A percentile compares a stretch with the other conserved stretches of the same genome.
These are phyloP conservation scores for Euphorbia corollata DNA, from an alignment of 441 rosid genomes.

Conservation along the genomic window DNA sequence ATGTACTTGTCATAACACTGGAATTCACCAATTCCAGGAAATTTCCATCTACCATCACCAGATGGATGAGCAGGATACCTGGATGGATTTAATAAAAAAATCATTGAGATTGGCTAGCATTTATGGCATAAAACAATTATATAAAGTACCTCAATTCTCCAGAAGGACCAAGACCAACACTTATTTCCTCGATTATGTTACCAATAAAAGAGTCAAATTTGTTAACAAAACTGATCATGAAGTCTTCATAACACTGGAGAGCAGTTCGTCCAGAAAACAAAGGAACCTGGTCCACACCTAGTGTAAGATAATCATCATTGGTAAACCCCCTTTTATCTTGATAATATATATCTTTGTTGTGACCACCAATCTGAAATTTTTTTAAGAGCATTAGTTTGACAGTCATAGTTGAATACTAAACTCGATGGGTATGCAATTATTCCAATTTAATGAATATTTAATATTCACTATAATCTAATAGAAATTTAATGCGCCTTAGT, in stretches of 20 bases:
- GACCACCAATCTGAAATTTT: conserved; percentile 43
- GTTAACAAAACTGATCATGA: conserved; percentile 48
- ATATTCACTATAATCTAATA: not conserved
- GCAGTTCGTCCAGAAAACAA: conserved; percentile 43
- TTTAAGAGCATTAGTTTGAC: not conserved
- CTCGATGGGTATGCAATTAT: not conserved
- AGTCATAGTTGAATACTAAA: not conserved
- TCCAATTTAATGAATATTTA: not conserved
- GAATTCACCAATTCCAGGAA: conserved; percentile 78
- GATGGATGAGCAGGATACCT: conserved; percentile 68
- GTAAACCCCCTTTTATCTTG: no score
- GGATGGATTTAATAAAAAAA: conserved; percentile 25
- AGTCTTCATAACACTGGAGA: conserved; percentile 52
- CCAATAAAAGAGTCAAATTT: conserved; percentile 46
- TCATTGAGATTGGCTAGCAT: conserved; percentile 3
- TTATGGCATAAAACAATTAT: conserved; percentile 16
- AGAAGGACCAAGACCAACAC: conserved; percentile 27
- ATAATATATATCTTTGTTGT: conserved; percentile 51
- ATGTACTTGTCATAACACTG: conserved; percentile 72
- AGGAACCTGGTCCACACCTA: conserved; percentile 52
- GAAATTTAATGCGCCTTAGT: not conserved
- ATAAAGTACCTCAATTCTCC: conserved; percentile 66
- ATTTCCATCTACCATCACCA: conserved; percentile 62
- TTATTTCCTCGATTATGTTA: conserved; percentile 54
- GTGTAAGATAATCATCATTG: no score